Evolutionary conservation across 371 early-diverging fungal genomes (phyloP).

Genomic region (Mortierella sp.): DNA sequence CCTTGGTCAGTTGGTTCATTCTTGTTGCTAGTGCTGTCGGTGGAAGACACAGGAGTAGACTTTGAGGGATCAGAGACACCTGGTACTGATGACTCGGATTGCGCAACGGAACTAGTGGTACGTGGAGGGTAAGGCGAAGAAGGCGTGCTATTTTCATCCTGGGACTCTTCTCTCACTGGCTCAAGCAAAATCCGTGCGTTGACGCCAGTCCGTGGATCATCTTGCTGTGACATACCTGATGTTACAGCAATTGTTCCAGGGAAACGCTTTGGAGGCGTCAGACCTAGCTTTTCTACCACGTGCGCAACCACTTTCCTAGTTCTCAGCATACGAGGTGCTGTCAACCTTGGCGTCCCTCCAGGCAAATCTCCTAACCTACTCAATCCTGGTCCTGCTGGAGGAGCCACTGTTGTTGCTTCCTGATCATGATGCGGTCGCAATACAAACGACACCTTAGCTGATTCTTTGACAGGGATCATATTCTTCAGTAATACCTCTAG

Average conservation of each 20-base stretch:
- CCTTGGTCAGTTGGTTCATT: not conserved
- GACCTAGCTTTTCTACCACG: slow-evolving; percentile 80
- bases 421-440: slow-evolving; percentile 76
- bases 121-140: not conserved
- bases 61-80: not conserved
- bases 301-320: slow-evolving; percentile 86
- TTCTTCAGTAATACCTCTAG: slow-evolving; percentile 64
- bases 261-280: slow-evolving; percentile 56
- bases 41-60: not conserved
- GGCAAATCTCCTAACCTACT: slow-evolving; percentile 44
- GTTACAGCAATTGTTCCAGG: slow-evolving; percentile 41
- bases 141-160: not conserved
- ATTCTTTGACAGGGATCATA: slow-evolving; percentile 76
- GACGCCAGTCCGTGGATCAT: not conserved
- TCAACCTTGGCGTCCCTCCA: slow-evolving; percentile 75
- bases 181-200: slow-evolving; percentile 7
- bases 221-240: not conserved
- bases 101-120: not conserved
- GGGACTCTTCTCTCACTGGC: slow-evolving; percentile 25
- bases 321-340: slow-evolving; percentile 90
- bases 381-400: slow-evolving; percentile 28
- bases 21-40: not conserved
- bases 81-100: not conserved
- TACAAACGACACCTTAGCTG: slow-evolving; percentile 87
- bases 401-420: slow-evolving; percentile 11